A percentile compares a stretch with the other conserved stretches of the same genome.
These are phyloP conservation scores for Pythium brachiatum DNA, from an alignment of 352 stramenopile species.

Conservation along the genomic window DNA sequence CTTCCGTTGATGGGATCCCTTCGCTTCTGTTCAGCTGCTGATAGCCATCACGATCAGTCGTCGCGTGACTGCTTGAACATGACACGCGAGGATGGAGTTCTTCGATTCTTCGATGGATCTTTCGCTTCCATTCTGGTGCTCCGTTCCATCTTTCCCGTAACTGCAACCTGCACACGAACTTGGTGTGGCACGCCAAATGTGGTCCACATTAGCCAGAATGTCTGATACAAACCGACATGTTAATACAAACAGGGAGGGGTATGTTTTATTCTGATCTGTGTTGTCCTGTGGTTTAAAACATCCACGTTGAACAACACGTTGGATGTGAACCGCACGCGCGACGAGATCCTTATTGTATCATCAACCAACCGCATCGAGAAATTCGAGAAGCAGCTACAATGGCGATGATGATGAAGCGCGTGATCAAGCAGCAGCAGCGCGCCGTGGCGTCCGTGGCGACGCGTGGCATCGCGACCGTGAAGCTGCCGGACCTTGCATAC, in stretches of 20 bases:
- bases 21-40: neutral
- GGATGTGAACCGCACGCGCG: neutral
- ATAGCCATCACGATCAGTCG: neutral
- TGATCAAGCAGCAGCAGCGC: constrained; percentile 11
- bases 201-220: constrained; percentile 6
- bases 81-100: no score
- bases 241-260: constrained; percentile 6
- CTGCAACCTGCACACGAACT: neutral
- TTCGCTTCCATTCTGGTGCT: neutral
- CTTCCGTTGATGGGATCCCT: neutral
- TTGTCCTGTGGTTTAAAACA: constrained; percentile 3
- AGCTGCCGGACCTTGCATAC: constrained; percentile 83
- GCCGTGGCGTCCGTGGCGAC: constrained; percentile 12
- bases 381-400: constrained; percentile 9
- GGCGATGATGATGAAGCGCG: constrained; percentile 25
- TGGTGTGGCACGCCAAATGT: neutral
- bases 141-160: neutral
- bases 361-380: constrained; percentile 2
- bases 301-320: constrained; percentile 1
- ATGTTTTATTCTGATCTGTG: neutral
- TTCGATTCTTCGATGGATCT: no score
- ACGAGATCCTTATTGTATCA: neutral
- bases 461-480: constrained; percentile 64
- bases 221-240: constrained; percentile 14
- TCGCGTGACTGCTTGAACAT: neutral